Evolutionary conservation across 352 stramenopile genomes (phyloP), one percentile per base, ranked within the genome.

Genomic region (Phytophthora melonis): DNA sequence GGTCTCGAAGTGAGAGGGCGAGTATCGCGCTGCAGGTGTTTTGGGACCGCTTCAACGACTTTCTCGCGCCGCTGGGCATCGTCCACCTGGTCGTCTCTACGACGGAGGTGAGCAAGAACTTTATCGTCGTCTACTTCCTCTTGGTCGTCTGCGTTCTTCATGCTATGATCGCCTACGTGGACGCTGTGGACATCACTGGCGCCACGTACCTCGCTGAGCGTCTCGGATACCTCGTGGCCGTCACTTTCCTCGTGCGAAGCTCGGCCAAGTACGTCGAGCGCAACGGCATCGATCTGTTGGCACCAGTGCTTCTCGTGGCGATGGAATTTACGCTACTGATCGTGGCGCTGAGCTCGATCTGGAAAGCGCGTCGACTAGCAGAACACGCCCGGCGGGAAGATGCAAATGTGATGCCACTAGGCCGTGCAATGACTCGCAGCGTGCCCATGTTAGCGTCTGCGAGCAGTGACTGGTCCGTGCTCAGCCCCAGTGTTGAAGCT

Each of bases 1-100:
- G 72, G 2, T 70, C 73, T 32, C 64, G 39, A 5, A 65, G 70
- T 21, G 63, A 68, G 41, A 77, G 75, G 25, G 63, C 72, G 13
- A 80, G 72, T 36, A 80, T 75, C 21, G 69, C 73, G 11, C 27
- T 80, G 23, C 73, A 80, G 30, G 68, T 80, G 58, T 75, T 80
- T 32, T 80, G 73, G 73, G 73, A 80, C 25, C 69, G 73, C 6
- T 67, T 80, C 30, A 80, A 80, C 60, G 73, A 77, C 64, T 80
- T 80, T 39, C 68, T 80, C 3, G 60, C 36, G 4, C 73, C 73
- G 19, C 30, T 80, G 25, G 64, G 73, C n/a, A 72, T 80, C 34
- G 64, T 77, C 6, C 73, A 80, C 43, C 50, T 80, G 14, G 47
- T 77, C 45, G 43, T 80, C 39, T 77, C 72, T n/a, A 70, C 73